Evolutionary conservation across 495 filamentous ascomycete genomes (phyloP).

Genomic region (Astrothelium macrocarpum): DNA sequence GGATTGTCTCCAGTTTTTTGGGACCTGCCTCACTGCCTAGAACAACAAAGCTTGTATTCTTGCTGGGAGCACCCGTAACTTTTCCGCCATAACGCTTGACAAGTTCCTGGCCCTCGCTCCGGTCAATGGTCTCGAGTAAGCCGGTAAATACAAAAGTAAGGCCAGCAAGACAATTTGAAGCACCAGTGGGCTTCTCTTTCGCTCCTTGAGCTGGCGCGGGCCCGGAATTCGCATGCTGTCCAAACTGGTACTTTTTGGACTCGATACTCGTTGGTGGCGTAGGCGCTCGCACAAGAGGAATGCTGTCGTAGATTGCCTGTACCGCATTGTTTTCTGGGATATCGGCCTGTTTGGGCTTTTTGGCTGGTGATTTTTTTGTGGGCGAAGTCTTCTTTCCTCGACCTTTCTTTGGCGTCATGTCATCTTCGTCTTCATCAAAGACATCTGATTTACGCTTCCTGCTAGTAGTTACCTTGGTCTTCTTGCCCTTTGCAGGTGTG

Average conservation of each 20-base stretch:
- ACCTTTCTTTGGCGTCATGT: slow-evolving; percentile 33
- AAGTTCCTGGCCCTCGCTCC: slow-evolving; percentile 77
- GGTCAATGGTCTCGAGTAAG: slow-evolving; percentile 62
- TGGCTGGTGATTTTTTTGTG: slow-evolving; percentile 36
- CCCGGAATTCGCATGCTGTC: slow-evolving; percentile 42
- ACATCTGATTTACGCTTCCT: slow-evolving; percentile 49
- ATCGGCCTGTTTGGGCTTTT: slow-evolving; percentile 45
- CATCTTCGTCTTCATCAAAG: slow-evolving; percentile 38
- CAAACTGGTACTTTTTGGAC: slow-evolving; percentile 65
- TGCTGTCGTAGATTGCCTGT: slow-evolving; percentile 76
- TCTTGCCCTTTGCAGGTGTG: slow-evolving; percentile 34
- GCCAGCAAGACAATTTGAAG: slow-evolving; percentile 86
- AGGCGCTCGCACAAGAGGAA: slow-evolving; percentile 70
- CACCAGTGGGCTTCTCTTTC: slow-evolving; percentile 51
- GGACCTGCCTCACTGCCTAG: slow-evolving; percentile 86
- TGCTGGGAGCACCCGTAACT: slow-evolving; percentile 72
- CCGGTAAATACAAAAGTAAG: slow-evolving; percentile 97
- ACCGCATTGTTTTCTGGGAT: slow-evolving; percentile 53
- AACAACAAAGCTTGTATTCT: slow-evolving; percentile 88
- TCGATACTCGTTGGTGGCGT: slow-evolving; percentile 49
- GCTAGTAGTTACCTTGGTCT: slow-evolving; percentile 31
- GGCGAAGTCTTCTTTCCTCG: slow-evolving; percentile 41
- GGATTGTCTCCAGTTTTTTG: slow-evolving; percentile 84
- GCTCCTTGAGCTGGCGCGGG: slow-evolving; percentile 60
- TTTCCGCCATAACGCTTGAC: slow-evolving; percentile 93